Evolutionary conservation across 208 protist species (phyloP).

Genomic region (Tritrichomonas musculus): DNA sequence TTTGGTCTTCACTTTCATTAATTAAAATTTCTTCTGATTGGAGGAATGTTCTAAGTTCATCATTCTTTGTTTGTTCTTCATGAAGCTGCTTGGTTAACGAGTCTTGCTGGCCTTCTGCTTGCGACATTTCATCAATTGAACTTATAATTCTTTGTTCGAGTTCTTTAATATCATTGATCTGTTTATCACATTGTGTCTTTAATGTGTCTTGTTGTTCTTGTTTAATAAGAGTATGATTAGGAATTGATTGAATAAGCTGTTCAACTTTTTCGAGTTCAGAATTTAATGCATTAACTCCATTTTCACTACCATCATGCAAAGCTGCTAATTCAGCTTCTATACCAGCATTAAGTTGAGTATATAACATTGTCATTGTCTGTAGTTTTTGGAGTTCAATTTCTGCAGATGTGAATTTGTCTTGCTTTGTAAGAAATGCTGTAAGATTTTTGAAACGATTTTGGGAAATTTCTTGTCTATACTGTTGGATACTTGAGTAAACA

Average conservation of each 20-base stretch:
- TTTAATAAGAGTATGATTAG: background rate
- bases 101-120: background rate
- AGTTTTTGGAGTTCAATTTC: background rate
- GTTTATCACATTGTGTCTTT: background rate
- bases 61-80: background rate
- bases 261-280: background rate
- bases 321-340: background rate
- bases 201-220: background rate
- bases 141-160: background rate
- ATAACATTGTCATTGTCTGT: background rate
- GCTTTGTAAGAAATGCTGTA: background rate
- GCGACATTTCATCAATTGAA: background rate
- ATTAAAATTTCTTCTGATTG: background rate
- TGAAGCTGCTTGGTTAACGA: background rate
- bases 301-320: background rate
- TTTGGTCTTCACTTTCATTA: background rate
- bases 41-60: background rate
- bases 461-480: background rate
- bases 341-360: background rate
- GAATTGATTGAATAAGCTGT: background rate
- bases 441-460: background rate
- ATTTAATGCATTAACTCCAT: background rate
- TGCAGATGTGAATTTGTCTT: background rate
- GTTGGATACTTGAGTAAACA: background rate
- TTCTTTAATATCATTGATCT: background rate